Evolutionary conservation across 2,329 filamentous ascomycete genomes (phyloP).

Genomic region (Basipetospora chlamydospora): DNA sequence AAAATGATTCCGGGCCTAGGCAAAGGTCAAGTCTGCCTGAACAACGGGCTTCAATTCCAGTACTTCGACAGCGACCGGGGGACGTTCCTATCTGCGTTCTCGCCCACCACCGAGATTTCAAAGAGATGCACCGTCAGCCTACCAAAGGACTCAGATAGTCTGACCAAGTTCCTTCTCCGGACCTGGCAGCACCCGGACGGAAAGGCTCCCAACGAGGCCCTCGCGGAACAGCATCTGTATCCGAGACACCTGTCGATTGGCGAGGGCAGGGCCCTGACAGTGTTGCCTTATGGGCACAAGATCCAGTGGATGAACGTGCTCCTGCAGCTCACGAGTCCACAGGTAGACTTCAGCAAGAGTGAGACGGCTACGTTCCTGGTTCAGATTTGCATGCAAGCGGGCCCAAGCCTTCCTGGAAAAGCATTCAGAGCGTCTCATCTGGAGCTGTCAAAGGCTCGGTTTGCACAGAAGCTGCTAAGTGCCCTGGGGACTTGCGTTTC

Average conservation of each 20-base stretch:
- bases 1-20: conserved; percentile 10
- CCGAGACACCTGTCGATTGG: conserved; percentile 31
- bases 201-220: conserved; percentile 30
- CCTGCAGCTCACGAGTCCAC: conserved; percentile 29
- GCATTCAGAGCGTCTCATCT: too few species aligned
- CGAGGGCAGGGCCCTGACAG: conserved; percentile 38
- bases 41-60: conserved; percentile 26
- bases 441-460: too few species aligned
- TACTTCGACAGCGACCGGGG: conserved; percentile 19
- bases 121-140: conserved; percentile 24
- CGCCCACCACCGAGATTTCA: conserved; percentile 1
- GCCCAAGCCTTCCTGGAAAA: conserved; percentile 14
- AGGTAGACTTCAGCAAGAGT: conserved; percentile 33
- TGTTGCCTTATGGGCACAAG: conserved; percentile 28
- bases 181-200: conserved; percentile 13
- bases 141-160: conserved; percentile 10
- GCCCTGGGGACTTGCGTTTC: too few species aligned
- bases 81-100: conserved; percentile 9
- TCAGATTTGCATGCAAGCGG: conserved; percentile 34
- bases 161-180: conserved; percentile 26
- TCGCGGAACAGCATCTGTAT: conserved; percentile 33
- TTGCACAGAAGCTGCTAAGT: too few species aligned
- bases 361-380: conserved; percentile 31
- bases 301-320: conserved; percentile 44
- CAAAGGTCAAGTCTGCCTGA: conserved; percentile 23